Conservation (phyloP, 768 basidiomycete species). For the Amanita exitialis region DNA sequence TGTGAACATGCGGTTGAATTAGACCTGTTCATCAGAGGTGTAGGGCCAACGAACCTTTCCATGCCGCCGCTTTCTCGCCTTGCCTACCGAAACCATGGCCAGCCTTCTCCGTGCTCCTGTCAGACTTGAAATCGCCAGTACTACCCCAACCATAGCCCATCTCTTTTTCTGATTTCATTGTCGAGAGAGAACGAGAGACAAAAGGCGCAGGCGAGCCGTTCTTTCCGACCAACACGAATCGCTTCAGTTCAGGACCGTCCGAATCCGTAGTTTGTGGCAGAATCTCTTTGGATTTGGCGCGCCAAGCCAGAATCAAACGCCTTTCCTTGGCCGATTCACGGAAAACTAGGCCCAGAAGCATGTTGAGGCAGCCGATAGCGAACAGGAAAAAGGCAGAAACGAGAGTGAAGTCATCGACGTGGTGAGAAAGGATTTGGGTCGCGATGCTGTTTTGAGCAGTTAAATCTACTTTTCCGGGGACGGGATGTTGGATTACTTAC, state of each 20-base stretch:
- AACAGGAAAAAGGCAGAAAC: conserved; percentile 84
- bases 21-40: neutral
- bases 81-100: conserved; percentile 75
- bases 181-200: conserved; percentile 2
- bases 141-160: conserved; percentile 1
- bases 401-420: conserved; percentile 76
- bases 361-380: conserved; percentile 74
- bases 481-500: conserved; percentile 27
- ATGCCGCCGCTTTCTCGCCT: conserved; percentile 67
- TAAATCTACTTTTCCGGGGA: neutral
- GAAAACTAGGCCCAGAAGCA: conserved; percentile 74
- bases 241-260: conserved; percentile 1
- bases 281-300: conserved; percentile 42
- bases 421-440: conserved; percentile 63
- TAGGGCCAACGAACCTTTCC: conserved; percentile 37
- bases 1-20: conserved; percentile 10
- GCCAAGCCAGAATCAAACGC: conserved; percentile 62
- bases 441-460: conserved; percentile 34
- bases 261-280: conserved; percentile 26
- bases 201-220: neutral
- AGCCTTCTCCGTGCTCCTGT: conserved; percentile 25
- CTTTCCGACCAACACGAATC: conserved; percentile 3
- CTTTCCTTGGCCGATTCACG: conserved; percentile 54
- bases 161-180: conserved; percentile 2
- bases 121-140: conserved; percentile 10